Evolutionary conservation across 2,329 filamentous ascomycete genomes (phyloP).

Genomic region (Arthrobotrys iridis): DNA sequence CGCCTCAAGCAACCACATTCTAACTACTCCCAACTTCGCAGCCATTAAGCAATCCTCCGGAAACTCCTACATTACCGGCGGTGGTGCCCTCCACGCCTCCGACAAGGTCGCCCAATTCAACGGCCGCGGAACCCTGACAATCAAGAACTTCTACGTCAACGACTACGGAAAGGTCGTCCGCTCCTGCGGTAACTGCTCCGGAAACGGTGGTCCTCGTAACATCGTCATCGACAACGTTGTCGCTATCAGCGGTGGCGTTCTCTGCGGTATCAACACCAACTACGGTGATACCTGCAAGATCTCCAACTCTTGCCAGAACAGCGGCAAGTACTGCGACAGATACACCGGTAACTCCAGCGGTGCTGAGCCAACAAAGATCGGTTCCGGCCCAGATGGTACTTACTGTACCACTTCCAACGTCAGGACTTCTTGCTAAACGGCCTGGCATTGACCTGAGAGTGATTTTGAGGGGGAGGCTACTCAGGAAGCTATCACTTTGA

Average conservation of each 20-base stretch:
- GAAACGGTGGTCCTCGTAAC: conserved; percentile 56
- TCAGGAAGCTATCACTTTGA: neutral
- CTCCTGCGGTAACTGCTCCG: conserved; percentile 65
- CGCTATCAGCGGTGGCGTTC: conserved; percentile 62
- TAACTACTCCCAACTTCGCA: neutral
- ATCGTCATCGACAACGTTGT: conserved; percentile 63
- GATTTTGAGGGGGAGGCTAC: neutral
- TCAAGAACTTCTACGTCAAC: conserved; percentile 56
- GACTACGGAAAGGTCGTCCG: conserved; percentile 66
- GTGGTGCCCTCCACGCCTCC: conserved; percentile 64
- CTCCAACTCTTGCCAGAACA: conserved; percentile 59
- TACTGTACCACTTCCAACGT: conserved; percentile 59
- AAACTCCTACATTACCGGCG: conserved; percentile 63
- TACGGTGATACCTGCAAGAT: conserved; percentile 59
- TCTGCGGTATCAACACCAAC: conserved; percentile 63
- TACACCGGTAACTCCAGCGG: conserved; percentile 62
- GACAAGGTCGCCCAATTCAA: conserved; percentile 66
- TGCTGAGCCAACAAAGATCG: conserved; percentile 62
- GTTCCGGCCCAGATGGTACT: conserved; percentile 61
- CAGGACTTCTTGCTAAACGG: conserved; percentile 51
- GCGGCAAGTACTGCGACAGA: conserved; percentile 59
- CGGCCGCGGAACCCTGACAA: conserved; percentile 63
- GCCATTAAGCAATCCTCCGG: conserved; percentile 41
- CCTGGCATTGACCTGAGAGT: neutral
- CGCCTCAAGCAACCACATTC: neutral